These are phyloP conservation scores for Anastatica hierochuntica DNA, from an alignment of 345 rosid genomes.

Conservation along the genomic window DNA sequence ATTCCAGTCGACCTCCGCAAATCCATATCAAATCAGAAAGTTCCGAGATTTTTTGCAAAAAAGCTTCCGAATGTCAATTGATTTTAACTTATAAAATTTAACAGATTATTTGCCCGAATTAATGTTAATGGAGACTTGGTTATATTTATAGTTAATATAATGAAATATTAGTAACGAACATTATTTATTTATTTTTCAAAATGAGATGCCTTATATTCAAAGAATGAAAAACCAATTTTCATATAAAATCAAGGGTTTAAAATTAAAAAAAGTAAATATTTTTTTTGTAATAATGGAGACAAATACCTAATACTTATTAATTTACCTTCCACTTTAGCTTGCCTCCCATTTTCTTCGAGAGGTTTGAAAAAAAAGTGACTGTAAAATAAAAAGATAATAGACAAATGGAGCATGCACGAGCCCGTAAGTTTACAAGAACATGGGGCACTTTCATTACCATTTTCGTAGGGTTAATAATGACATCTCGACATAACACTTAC, in stretches of 20 bases:
- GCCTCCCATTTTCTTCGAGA: constrained; percentile 15
- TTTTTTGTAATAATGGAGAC: constrained; percentile 5
- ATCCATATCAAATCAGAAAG: too few relatives aligned
- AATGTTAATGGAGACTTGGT: too few relatives aligned
- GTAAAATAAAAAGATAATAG: neutral
- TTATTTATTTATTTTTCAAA: neutral
- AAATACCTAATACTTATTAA: constrained; percentile 14
- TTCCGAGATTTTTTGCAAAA: too few relatives aligned
- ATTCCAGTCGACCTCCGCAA: too few relatives aligned
- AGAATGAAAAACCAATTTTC: neutral
- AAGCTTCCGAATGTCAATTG: too few relatives aligned
- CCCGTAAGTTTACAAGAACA: constrained; percentile 17
- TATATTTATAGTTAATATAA: too few relatives aligned
- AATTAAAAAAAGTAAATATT: neutral
- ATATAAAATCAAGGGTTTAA: neutral
- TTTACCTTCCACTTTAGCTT: constrained; percentile 18
- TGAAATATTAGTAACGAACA: too few relatives aligned
- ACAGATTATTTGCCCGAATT: too few relatives aligned
- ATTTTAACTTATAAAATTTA: too few relatives aligned
- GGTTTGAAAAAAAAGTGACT: too few relatives aligned
- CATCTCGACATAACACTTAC: constrained; percentile 11
- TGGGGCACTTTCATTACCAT: constrained; percentile 3
- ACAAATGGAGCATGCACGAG: too few relatives aligned
- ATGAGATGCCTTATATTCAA: neutral
- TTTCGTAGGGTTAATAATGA: constrained; percentile 20